phyloP scores from a whole-genome alignment of 163 green algal genomes.

The Coccomyxa subellipsoidea region DNA sequence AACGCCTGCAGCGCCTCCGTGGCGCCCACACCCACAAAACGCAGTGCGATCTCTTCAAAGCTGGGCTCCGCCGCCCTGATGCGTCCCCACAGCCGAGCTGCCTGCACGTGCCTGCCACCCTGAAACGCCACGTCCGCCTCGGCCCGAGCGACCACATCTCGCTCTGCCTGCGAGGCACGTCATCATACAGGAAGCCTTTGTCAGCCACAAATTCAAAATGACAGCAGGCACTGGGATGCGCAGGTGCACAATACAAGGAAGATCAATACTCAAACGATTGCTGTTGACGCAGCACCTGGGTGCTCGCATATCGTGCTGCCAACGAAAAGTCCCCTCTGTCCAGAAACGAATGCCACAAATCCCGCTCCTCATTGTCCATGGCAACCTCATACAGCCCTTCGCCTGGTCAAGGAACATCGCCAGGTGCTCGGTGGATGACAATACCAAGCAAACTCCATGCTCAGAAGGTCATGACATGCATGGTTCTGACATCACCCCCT shows the following conservation, averaged over 20 bases:
- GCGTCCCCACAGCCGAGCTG: slow-evolving; percentile 58
- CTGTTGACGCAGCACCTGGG: slow-evolving; percentile 6
- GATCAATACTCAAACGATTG: no score
- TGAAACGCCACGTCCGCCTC: slow-evolving; percentile 66
- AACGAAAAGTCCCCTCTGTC: slow-evolving; percentile 62
- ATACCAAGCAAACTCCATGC: no score
- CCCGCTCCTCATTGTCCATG: slow-evolving; percentile 54
- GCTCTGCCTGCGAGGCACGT: slow-evolving; percentile 42
- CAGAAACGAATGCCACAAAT: slow-evolving; percentile 89
- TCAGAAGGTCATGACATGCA: neutral
- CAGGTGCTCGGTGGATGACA: neutral
- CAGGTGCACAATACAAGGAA: no score
- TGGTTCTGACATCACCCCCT: neutral
- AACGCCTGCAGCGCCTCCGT: slow-evolving; percentile 69
- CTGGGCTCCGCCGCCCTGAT: slow-evolving; percentile 47
- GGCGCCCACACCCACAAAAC: slow-evolving; percentile 66
- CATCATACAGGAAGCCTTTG: no score
- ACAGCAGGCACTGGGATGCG: no score
- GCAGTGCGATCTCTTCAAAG: slow-evolving; percentile 91
- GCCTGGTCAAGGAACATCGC: slow-evolving; percentile 19
- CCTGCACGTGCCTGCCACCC: slow-evolving; percentile 37
- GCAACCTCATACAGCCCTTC: slow-evolving; percentile 50
- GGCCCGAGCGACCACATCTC: slow-evolving; percentile 60
- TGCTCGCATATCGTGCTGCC: slow-evolving; percentile 64
- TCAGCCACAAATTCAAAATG: no score